Conservation (phyloP, 768 basidiomycete genomes). For the Auricularia sp. region DNA sequence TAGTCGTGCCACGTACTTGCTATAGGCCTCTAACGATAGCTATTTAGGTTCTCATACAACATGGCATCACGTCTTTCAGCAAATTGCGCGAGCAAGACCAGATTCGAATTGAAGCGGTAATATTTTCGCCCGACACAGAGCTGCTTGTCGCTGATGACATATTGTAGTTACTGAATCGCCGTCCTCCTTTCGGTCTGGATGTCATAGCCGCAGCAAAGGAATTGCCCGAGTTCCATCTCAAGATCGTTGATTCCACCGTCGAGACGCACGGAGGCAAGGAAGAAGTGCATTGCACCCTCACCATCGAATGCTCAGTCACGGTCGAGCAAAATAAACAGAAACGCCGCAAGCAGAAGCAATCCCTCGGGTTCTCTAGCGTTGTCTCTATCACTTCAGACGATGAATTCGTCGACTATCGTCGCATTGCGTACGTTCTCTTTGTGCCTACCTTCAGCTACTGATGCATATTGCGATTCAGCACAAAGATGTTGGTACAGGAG, state of each 20-base stretch:
- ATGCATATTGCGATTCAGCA: conserved; percentile 32
- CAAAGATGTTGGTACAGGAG: conserved; percentile 46
- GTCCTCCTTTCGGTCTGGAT: conserved; percentile 63
- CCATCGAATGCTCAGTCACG: conserved; percentile 41
- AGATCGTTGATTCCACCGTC: conserved; percentile 37
- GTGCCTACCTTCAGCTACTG: neutral
- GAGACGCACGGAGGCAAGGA: conserved; percentile 33
- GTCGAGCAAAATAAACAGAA: conserved; percentile 38
- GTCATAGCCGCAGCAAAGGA: conserved; percentile 49
- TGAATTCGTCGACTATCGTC: conserved; percentile 67
- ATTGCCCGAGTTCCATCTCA: conserved; percentile 54
- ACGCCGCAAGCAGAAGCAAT: conserved; percentile 14
- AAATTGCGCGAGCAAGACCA: conserved; percentile 47
- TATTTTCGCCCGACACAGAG: neutral
- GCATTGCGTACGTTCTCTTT: conserved; percentile 48
- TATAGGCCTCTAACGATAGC: neutral
- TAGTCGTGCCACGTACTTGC: conserved; percentile 1
- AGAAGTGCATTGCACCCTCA: conserved; percentile 48
- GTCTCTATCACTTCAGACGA: conserved; percentile 67
- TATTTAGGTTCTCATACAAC: conserved; percentile 59
- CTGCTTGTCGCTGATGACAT: conserved; percentile 4
- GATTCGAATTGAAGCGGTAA: conserved; percentile 52
- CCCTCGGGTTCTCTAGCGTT: conserved; percentile 55
- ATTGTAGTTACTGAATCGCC: conserved; percentile 59
- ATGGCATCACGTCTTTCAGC: conserved; percentile 56